Evolutionary conservation across 2,329 filamentous ascomycete species (phyloP).

Genomic region (Xylaria sp.): DNA sequence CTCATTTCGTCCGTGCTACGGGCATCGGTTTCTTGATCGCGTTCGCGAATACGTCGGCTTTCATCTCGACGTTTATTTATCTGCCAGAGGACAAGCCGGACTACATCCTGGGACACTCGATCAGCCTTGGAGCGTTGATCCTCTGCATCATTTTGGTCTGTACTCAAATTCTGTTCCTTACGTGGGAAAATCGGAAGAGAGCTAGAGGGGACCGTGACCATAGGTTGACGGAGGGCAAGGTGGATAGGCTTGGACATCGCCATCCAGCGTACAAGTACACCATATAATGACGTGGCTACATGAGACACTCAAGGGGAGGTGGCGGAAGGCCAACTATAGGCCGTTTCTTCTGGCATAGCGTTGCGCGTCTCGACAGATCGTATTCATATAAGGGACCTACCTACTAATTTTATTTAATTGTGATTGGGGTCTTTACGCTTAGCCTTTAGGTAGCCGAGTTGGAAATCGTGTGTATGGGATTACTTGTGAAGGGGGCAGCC

Average conservation of each 20-base stretch:
- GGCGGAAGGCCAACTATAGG: background rate
- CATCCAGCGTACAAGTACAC: conserved; percentile 37
- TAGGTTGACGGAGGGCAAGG: conserved; percentile 21
- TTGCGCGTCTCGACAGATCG: background rate
- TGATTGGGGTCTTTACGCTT: background rate
- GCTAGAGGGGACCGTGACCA: conserved; percentile 27
- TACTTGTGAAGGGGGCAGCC: background rate
- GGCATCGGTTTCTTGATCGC: conserved; percentile 42
- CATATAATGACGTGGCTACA: conserved; percentile 5
- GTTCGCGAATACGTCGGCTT: conserved; percentile 56
- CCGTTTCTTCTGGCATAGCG: background rate
- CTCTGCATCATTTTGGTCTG: conserved; percentile 31
- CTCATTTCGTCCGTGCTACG: conserved; percentile 41
- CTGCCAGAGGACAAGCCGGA: conserved; percentile 54
- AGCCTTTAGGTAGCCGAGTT: background rate
- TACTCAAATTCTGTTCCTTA: conserved; percentile 29
- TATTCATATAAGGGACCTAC: background rate
- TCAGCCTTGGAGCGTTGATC: conserved; percentile 34
- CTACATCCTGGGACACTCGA: conserved; percentile 52
- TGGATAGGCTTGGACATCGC: conserved; percentile 32
- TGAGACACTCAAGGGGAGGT: background rate
- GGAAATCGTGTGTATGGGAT: background rate
- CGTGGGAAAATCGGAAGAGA: conserved; percentile 36
- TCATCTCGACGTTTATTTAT: conserved; percentile 62
- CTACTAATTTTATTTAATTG: background rate